Evolutionary conservation across 2,329 filamentous ascomycete species (phyloP), one percentile per base, ranked within the genome.

Genomic region (Hortaea sp.): DNA sequence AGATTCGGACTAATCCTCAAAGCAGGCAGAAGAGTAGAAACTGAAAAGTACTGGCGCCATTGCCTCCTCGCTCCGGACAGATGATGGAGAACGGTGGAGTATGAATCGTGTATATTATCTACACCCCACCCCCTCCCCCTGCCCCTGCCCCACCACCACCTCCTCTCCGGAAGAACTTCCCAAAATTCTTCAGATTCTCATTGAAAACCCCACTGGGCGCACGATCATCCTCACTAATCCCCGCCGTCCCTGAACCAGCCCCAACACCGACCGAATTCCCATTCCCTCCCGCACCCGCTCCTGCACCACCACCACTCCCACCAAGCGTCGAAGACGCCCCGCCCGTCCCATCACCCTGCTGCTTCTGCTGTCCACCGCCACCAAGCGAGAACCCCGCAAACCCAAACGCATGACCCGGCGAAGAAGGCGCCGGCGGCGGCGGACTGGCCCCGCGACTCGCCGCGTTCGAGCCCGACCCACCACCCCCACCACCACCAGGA

Each of bases 81-180:
- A 20, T 20, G 20, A 20, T 20, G 20, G 20, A 20, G 20, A 20
- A 20, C 20, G 20, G 20, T 20, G 20, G 20, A 20, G 20, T n/a
- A n/a, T n/a, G n/a, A n/a, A n/a, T n/a, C n/a, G n/a, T n/a, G n/a
- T n/a, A n/a, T n/a, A n/a, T n/a, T n/a, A n/a, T n/a, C n/a, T n/a
- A 20, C 20, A 20, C 20, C 20, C 20, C 20, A 20, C 20, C 20
- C 2, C 20, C 20, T 20, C 20, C 20, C 20, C 20, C 4, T 2
- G 20, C 20, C 20, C 20, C 20, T 20, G 20, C 20, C 20, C 20
- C 20, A 20, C 58, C 59, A n/a, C 59, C 58, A 49, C 61, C 82
- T 69, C 95, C 90, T 52, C 90, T 74, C 52, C 84, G 81, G 71
- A 97, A 97, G 69, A 97, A 95, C 68, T 94, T 95, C 27, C 90